phyloP scores from a whole-genome alignment of 129 eudicot species.

The Gnaphalium uliginosum region DNA sequence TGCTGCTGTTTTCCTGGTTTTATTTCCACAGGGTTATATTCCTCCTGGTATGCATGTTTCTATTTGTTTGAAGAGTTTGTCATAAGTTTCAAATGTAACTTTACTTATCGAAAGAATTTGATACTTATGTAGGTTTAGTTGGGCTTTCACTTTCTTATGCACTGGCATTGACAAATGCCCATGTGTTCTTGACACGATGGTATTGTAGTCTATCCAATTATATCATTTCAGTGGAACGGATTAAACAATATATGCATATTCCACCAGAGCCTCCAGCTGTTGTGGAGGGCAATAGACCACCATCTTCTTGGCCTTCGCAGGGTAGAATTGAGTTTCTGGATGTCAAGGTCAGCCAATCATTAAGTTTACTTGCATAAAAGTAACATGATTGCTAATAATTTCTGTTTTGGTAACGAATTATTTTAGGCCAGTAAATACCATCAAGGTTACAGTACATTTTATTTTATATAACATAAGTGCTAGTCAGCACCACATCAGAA shows the following conservation, averaged over 20 bases:
- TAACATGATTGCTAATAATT: too few species aligned
- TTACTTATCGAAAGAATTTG: background rate
- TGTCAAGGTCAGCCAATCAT: conserved; percentile 46
- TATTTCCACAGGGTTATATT: conserved; percentile 46
- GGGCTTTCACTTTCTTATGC: conserved; percentile 81
- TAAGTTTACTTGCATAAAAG: background rate
- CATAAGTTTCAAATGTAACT: background rate
- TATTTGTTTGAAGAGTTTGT: background rate
- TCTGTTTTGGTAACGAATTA: too few species aligned
- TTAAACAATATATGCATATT: conserved; percentile 75
- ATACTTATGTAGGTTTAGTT: conserved; percentile 49
- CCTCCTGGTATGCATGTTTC: conserved; percentile 54
- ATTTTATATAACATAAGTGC: too few species aligned
- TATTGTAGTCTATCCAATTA: conserved; percentile 58
- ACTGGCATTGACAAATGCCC: conserved; percentile 49
- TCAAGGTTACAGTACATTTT: too few species aligned
- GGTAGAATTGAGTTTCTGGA: conserved; percentile 59
- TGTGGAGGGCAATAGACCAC: conserved; percentile 54
- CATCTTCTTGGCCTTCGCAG: conserved; percentile 64
- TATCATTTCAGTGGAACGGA: conserved; percentile 63
- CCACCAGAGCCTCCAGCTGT: conserved; percentile 70
- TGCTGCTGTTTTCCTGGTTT: conserved; percentile 53
- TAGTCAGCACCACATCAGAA: too few species aligned
- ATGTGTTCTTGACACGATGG: conserved; percentile 63
- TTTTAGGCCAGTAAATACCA: too few species aligned